Evolutionary conservation across 257 asterid genomes (phyloP).

Genomic region (Penstemon davidsonii): DNA sequence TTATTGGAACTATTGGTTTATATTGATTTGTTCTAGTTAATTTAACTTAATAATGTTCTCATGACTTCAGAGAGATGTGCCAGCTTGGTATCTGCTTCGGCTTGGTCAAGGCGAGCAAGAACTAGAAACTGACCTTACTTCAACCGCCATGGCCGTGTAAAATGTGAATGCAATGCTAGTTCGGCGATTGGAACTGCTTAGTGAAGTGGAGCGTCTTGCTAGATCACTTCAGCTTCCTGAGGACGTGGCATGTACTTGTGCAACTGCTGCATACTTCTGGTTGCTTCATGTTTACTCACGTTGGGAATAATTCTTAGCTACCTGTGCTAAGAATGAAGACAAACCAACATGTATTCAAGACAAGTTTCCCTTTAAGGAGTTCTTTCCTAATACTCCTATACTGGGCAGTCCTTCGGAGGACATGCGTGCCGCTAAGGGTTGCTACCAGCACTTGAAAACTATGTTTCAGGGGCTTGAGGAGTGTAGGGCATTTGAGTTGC

Average conservation of each 20-base stretch:
- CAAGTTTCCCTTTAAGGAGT: conserved; percentile 92
- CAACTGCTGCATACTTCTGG: conserved; percentile 98
- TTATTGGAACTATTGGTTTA: conserved; percentile 1
- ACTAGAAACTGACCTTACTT: conserved; percentile 94
- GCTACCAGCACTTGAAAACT: conserved; percentile 88
- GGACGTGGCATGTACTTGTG: conserved; percentile 98
- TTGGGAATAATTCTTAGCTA: conserved; percentile 89
- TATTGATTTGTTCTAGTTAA: conserved; percentile 3
- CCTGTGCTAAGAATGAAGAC: conserved; percentile 66
- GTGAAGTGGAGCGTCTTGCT: conserved; percentile 96
- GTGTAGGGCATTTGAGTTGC: conserved; percentile 97
- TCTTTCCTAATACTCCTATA: conserved; percentile 70
- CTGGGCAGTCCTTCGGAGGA: conserved; percentile 78
- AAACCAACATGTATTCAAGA: conserved; percentile 71
- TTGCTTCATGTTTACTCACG: conserved; percentile 95
- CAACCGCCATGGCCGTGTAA: conserved; percentile 97
- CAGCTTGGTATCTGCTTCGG: conserved; percentile 97
- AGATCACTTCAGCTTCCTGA: conserved; percentile 87
- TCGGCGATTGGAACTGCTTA: conserved; percentile 85
- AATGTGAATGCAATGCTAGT: conserved; percentile 83
- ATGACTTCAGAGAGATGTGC: conserved; percentile 85
- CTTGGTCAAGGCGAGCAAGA: conserved; percentile 99
- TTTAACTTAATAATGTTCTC: conserved; percentile 23
- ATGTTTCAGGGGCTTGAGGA: conserved; percentile 98
- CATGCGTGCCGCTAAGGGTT: conserved; percentile 93